Evolutionary conservation across 768 basidiomycete species (phyloP).

Genomic region (Phallus indusiatus): DNA sequence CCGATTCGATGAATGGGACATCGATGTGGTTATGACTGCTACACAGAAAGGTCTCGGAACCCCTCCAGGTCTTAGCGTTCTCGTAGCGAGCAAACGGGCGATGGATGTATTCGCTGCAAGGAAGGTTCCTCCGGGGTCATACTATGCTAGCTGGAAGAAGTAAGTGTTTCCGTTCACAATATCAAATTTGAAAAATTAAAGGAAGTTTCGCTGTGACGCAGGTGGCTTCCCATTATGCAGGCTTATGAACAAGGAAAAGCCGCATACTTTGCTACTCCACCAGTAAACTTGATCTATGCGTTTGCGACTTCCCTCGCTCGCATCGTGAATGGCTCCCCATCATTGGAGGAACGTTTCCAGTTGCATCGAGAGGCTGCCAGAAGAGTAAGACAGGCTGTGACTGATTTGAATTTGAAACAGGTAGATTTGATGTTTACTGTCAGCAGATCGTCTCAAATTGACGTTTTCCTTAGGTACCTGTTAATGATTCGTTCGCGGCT

Average conservation of each 20-base stretch:
- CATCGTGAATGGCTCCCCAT: constrained; percentile 53
- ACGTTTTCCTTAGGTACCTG: constrained; percentile 37
- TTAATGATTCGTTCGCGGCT: constrained; percentile 53
- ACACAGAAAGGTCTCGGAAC: constrained; percentile 89
- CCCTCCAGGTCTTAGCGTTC: constrained; percentile 86
- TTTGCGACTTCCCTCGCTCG: constrained; percentile 70
- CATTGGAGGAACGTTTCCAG: constrained; percentile 70
- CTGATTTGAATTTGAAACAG: constrained; percentile 60
- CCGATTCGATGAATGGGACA: constrained; percentile 83
- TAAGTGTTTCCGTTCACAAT: constrained; percentile 22
- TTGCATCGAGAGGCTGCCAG: constrained; percentile 61
- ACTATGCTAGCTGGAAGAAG: constrained; percentile 90
- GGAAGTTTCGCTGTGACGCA: constrained; percentile 19
- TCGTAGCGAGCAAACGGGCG: constrained; percentile 73
- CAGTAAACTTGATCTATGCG: constrained; percentile 90
- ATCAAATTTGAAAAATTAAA: no score
- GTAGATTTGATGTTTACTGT: constrained; percentile 9
- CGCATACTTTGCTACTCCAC: constrained; percentile 92
- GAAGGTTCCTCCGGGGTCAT: constrained; percentile 56
- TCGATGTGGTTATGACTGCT: constrained; percentile 82
- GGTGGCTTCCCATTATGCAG: constrained; percentile 91
- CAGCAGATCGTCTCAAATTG: not conserved
- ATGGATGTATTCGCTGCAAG: constrained; percentile 59
- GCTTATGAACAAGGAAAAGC: constrained; percentile 76
- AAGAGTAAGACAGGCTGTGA: constrained; percentile 58